Evolutionary conservation across 2,329 filamentous ascomycete species (phyloP), one percentile per base, ranked within the genome.

Genomic region (Xylaria sp.): DNA sequence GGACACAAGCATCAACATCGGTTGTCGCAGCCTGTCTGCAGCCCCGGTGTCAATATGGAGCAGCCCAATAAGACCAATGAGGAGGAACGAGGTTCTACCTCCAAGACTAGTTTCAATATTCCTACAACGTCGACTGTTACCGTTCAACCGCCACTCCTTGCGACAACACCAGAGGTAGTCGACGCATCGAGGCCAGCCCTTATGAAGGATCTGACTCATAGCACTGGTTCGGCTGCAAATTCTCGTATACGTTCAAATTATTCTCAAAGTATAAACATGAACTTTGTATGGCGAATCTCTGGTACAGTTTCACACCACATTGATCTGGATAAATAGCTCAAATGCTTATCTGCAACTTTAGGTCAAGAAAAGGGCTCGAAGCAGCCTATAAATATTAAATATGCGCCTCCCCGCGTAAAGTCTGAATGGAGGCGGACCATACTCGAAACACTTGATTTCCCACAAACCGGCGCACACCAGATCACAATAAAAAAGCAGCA

Each of bases 381-480:
- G 23, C 20, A 28, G 15, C 3, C 13, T 25, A 23, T 8, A 7
- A 12, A 18, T 52, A 12, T 15, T 3, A 18, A 6, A 4, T 18
- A 28, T 28, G 15, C 49, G 25, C 5, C 25, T 6, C 1, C 9
- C 15, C 1, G 36, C 15, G n/a, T 10, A 20, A 55, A 36, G 52
- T 5, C 18, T 7, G 46, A 10, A 49, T 15, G 5, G n/a, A 36
- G 52, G 31, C 15, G 7, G 33, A 20, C 31, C 8, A 12, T 36
- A 36, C 15, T 55, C 15, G 15, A 20, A 36, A 36, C 28, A 23
- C 52, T 55, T 20, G 31, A 20, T 18, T 64, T 64, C 18, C 33
- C 43, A 7, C 72, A 74, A 33, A 73, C 74, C 6, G 64, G 73
- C n/a, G 23, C 68, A 8, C 68, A 72, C 5, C 58, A 70, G 13